A percentile compares a stretch with the other conserved stretches of the same genome.
These are phyloP conservation scores for Microbotryomycetes sp. DNA, from an alignment of 1,284 basidiomycete genomes.

Conservation along the genomic window DNA sequence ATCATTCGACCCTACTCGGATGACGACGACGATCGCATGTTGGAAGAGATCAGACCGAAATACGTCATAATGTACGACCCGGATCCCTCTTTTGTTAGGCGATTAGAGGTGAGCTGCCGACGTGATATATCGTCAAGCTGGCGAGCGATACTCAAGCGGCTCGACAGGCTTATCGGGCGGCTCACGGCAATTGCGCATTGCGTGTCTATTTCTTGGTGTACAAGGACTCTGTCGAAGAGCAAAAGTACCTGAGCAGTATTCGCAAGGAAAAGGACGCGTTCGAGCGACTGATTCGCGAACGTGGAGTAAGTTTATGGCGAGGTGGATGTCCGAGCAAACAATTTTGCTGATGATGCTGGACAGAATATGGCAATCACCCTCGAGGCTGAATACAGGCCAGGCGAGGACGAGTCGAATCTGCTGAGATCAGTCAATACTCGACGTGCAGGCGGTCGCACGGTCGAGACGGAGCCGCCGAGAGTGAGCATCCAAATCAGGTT, in stretches of 20 bases:
- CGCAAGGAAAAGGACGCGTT: slow-evolving; percentile 91
- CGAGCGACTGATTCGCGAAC: slow-evolving; percentile 84
- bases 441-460: slow-evolving; percentile 64
- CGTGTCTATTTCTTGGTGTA: slow-evolving; percentile 97
- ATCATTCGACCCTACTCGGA: slow-evolving; percentile 83
- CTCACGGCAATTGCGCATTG: slow-evolving; percentile 68
- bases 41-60: slow-evolving; percentile 80
- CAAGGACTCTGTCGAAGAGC: slow-evolving; percentile 86
- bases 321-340: background rate
- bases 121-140: no score
- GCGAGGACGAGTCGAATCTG: slow-evolving; percentile 46
- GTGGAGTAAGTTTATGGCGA: slow-evolving; percentile 59
- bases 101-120: slow-evolving; percentile 80
- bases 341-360: background rate
- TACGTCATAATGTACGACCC: slow-evolving; percentile 96
- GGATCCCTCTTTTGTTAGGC: slow-evolving; percentile 80
- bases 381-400: slow-evolving; percentile 59
- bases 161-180: slow-evolving; percentile 73
- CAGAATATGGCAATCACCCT: slow-evolving; percentile 84
- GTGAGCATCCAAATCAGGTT: slow-evolving; percentile 43
- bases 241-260: slow-evolving; percentile 82
- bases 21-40: slow-evolving; percentile 81
- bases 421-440: slow-evolving; percentile 82
- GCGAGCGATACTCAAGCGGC: no score
- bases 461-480: slow-evolving; percentile 60